A percentile compares a stretch with the other conserved stretches of the same genome.
These are phyloP conservation scores for Lipomyces yamadae DNA, from an alignment of 805 yeast species.

Conservation along the genomic window DNA sequence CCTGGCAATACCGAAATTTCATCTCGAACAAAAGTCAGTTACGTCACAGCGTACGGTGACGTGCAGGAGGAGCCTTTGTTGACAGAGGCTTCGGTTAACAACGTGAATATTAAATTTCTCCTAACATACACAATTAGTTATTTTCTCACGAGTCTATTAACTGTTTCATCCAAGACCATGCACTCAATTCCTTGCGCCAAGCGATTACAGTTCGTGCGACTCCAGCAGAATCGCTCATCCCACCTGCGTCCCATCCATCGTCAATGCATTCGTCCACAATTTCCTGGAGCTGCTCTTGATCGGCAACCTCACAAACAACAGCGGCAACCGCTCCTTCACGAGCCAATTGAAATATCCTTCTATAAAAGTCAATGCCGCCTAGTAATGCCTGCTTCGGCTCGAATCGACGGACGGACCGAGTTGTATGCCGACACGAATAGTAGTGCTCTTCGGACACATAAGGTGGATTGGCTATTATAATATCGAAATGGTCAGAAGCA, in stretches of 20 bases:
- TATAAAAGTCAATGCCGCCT: slow-evolving; percentile 76
- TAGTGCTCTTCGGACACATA: slow-evolving; percentile 65
- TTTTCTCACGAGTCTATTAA: slow-evolving; percentile 11
- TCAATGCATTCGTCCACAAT: slow-evolving; percentile 43
- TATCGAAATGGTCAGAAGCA: slow-evolving; percentile 45
- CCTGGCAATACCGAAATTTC: slow-evolving; percentile 37
- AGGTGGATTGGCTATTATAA: slow-evolving; percentile 90
- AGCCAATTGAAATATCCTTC: slow-evolving; percentile 56
- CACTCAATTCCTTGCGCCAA: slow-evolving; percentile 9
- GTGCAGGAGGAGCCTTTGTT: slow-evolving; percentile 35
- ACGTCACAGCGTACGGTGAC: slow-evolving; percentile 20
- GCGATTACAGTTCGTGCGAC: slow-evolving; percentile 25
- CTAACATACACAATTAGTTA: neutral
- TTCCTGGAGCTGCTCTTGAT: slow-evolving; percentile 57
- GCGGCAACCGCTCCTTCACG: slow-evolving; percentile 53
- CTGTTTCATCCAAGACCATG: slow-evolving; percentile 26
- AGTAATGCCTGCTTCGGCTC: slow-evolving; percentile 84
- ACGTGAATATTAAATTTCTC: neutral
- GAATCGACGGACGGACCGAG: slow-evolving; percentile 65
- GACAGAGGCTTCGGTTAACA: neutral
- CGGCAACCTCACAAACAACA: slow-evolving; percentile 81
- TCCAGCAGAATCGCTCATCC: slow-evolving; percentile 55
- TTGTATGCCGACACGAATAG: slow-evolving; percentile 49
- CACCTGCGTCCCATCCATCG: slow-evolving; percentile 57
- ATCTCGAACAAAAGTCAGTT: slow-evolving; percentile 32